Base-by-base conservation (phyloP, 176 grass and related monocot genomes). In the Phoenix dactylifera region DNA sequence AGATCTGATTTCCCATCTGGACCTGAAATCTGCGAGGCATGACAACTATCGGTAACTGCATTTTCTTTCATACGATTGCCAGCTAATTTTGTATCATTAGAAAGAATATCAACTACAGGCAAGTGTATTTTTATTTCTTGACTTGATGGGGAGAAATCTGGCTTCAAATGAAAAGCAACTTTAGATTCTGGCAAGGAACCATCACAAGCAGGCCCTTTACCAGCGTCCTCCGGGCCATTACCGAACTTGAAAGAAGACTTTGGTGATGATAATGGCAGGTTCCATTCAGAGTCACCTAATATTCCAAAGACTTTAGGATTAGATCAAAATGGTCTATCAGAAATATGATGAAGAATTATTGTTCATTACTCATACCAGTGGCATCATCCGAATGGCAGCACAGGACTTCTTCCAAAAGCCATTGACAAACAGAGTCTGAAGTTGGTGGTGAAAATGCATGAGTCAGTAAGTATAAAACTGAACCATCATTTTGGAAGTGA, bases 401-500 rank as follows among this genome's bases (percentile, higher is more conserved):
- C 48, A 77, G 66, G 15, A 55, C 54, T 67, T 73, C 62, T 63
- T 77, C 22, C 54, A 62, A 24, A 73, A 96, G 77, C 91, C 86
- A 90, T 44, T 85, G 60, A 29, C 49, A 57, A 62, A 96, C 83
- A 69, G 83, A 60, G 58, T 79, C 72, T 30, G 68, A 66, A 67
- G 82, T 84, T 80, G 91, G 91, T 22, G 91, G 86, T 35, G 65
- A 87, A 65, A 71, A 72, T 70, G 75, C 86, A 73, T 68, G 77
- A 6, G 83, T 96, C 57, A 96, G 69, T 65, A 90, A 70, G 67
- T 90, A 90, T 48, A 96, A 26, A 18, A 78, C 54, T 5, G 80
- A 90, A 70, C 91, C 91, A 66, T 90, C 87, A 81, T 96, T 96
- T 69, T 85, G 68, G 50, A 96, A 96, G 76, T 96, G 80, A 77